A percentile compares a stretch with the other conserved stretches of the same genome.
phyloP scores from a whole-genome alignment of 441 rosid genomes.

The Lepidium campestre region DNA sequence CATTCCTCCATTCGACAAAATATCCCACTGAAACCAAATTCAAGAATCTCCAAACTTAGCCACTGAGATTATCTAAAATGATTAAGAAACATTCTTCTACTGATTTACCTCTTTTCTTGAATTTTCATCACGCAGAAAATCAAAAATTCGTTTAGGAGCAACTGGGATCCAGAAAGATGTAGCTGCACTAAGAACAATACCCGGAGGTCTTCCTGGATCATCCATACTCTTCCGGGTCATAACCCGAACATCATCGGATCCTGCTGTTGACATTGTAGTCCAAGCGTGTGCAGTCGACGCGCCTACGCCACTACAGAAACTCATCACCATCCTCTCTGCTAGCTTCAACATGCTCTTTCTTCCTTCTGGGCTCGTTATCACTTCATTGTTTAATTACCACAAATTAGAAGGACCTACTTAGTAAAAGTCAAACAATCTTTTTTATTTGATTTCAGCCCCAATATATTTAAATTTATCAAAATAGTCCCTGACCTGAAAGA shows the following conservation, averaged over 20 bases:
- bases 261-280: conserved; percentile 85
- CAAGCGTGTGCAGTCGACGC: conserved; percentile 92
- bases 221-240: conserved; percentile 93
- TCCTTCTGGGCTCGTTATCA: conserved; percentile 80
- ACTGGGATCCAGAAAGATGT: conserved; percentile 69
- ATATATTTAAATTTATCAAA: background rate
- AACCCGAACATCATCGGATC: conserved; percentile 86
- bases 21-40: conserved; percentile 72
- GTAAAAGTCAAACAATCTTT: background rate
- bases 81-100: too few species aligned
- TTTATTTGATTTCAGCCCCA: background rate
- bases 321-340: conserved; percentile 92
- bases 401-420: background rate
- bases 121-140: conserved; percentile 59
- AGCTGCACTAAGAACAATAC: conserved; percentile 64
- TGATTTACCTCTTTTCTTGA: conserved; percentile 51
- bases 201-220: conserved; percentile 77
- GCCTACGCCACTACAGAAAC: conserved; percentile 89
- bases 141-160: conserved; percentile 50
- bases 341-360: conserved; percentile 92
- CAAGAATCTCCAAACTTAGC: too few species aligned
- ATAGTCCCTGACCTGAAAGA: conserved; percentile 47
- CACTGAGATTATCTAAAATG: too few species aligned
- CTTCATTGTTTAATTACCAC: conserved; percentile 28
- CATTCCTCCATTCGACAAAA: conserved; percentile 88